Percentiles rank a stretch among this genome's conserved stretches.
These are phyloP conservation scores for Tardiomyces depauwii DNA, from an alignment of 1,139 yeast species.

Conservation along the genomic window DNA sequence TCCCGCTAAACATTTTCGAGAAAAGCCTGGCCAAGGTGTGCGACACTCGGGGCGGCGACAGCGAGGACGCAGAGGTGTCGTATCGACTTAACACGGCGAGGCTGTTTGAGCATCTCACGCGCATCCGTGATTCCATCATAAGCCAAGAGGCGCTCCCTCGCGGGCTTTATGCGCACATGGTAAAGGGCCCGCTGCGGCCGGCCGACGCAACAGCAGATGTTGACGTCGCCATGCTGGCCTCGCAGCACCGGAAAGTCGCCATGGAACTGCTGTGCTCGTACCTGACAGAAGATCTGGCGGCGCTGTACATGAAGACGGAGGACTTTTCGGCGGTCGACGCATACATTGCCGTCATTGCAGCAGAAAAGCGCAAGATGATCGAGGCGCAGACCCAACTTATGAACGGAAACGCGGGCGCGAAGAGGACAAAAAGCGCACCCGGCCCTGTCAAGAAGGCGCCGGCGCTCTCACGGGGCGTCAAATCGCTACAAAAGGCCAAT, in stretches of 20 bases:
- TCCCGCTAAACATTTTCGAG: conserved; percentile 5
- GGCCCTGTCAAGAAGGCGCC: not conserved
- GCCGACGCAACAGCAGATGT: conserved; percentile 14
- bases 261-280: conserved; percentile 20
- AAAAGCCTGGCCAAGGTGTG: conserved; percentile 7
- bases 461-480: not conserved
- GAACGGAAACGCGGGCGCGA: not conserved
- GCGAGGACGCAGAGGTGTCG: conserved; percentile 7
- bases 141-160: not conserved
- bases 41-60: conserved; percentile 8
- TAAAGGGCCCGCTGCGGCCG: conserved; percentile 16
- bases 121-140: not conserved
- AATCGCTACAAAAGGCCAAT: not conserved
- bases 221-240: conserved; percentile 13
- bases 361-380: conserved; percentile 5
- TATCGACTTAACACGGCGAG: conserved; percentile 12
- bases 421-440: not conserved
- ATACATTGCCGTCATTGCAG: conserved; percentile 9
- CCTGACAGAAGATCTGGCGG: conserved; percentile 14
- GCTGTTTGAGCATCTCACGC: conserved; percentile 4
- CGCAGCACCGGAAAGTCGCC: conserved; percentile 18
- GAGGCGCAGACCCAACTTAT: not conserved
- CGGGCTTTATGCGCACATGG: not conserved
- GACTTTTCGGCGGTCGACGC: conserved; percentile 15
- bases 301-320: conserved; percentile 9